Percentiles rank a stretch among this genome's conserved stretches.
phyloP scores from a whole-genome alignment of 345 rosid genomes.

The Cardamine occulta region DNA sequence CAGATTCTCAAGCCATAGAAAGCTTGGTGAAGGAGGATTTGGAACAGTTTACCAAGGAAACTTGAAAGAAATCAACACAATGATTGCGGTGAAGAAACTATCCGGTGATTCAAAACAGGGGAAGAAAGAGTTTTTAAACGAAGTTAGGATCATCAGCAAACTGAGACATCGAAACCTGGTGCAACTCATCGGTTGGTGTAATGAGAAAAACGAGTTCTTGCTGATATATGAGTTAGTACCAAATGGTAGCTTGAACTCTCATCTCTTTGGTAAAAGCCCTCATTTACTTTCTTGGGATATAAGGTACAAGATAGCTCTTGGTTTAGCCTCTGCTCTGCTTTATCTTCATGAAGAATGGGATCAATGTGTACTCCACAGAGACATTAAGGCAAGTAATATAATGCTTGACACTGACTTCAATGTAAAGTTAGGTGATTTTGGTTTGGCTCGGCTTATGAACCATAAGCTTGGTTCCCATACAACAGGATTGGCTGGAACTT shows the following conservation, averaged over 20 bases:
- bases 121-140: slow-evolving; percentile 46
- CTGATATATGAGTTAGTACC: slow-evolving; percentile 49
- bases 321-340: slow-evolving; percentile 46
- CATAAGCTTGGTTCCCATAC: slow-evolving; percentile 49
- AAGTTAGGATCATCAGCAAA: slow-evolving; percentile 45
- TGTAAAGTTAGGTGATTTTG: slow-evolving; percentile 57
- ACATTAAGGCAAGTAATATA: slow-evolving; percentile 48
- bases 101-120: slow-evolving; percentile 48
- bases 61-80: slow-evolving; percentile 20
- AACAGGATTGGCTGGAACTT: slow-evolving; percentile 50
- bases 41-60: slow-evolving; percentile 52
- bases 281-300: slow-evolving; percentile 37
- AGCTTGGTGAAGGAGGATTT: slow-evolving; percentile 55
- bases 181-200: slow-evolving; percentile 54
- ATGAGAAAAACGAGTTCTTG: slow-evolving; percentile 44
- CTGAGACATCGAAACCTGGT: slow-evolving; percentile 51
- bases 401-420: slow-evolving; percentile 48
- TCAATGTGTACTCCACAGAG: slow-evolving; percentile 50
- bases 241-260: slow-evolving; percentile 47
- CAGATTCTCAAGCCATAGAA: slow-evolving; percentile 42
- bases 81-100: slow-evolving; percentile 51
- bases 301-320: slow-evolving; percentile 42
- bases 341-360: slow-evolving; percentile 57
- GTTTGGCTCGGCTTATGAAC: slow-evolving; percentile 47
- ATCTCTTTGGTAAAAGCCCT: slow-evolving; percentile 36